Evolutionary conservation across 2,329 filamentous ascomycete genomes (phyloP).

Genomic region (Tolypocladium capitatum): DNA sequence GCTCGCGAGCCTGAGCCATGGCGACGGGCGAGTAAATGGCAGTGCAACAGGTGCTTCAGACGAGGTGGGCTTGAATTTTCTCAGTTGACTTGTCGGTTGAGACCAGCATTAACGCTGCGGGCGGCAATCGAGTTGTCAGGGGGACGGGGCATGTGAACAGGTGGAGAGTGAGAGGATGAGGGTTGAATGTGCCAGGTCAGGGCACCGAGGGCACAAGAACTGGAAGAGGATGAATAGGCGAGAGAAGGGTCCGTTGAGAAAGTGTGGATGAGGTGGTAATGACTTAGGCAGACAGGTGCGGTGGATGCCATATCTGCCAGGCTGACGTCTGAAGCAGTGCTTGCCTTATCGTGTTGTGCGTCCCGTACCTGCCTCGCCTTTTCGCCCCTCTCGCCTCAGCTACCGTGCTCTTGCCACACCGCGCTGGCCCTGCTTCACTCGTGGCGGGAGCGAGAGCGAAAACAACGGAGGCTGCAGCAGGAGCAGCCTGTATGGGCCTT

Average conservation of each 20-base stretch:
- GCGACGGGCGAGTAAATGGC: conserved; percentile 2
- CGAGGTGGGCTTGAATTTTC: not conserved
- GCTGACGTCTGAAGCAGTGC: not conserved
- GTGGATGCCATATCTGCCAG: not conserved
- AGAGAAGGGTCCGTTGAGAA: not conserved
- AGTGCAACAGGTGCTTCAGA: not conserved
- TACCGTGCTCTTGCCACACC: not conserved
- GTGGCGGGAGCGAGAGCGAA: not conserved
- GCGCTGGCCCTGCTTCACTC: not conserved
- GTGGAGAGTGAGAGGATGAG: not conserved
- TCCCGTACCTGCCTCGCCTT: not conserved
- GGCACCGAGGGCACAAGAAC: not conserved
- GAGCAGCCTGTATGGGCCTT: not conserved
- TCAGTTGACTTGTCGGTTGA: not conserved
- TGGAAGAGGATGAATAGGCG: not conserved
- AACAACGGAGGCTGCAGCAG: not conserved
- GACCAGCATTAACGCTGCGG: not conserved
- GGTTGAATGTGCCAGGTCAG: not conserved
- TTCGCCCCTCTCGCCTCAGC: not conserved
- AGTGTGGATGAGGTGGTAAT: not conserved
- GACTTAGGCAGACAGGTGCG: not conserved
- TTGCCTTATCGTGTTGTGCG: not conserved
- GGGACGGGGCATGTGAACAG: not conserved
- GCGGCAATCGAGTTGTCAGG: not conserved
- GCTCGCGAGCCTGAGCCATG: conserved; percentile 25